Percentiles rank a stretch among this genome's conserved stretches.
Evolutionary conservation across 2,329 filamentous ascomycete genomes (phyloP).

Genomic region (Colletotrichum cereale): DNA sequence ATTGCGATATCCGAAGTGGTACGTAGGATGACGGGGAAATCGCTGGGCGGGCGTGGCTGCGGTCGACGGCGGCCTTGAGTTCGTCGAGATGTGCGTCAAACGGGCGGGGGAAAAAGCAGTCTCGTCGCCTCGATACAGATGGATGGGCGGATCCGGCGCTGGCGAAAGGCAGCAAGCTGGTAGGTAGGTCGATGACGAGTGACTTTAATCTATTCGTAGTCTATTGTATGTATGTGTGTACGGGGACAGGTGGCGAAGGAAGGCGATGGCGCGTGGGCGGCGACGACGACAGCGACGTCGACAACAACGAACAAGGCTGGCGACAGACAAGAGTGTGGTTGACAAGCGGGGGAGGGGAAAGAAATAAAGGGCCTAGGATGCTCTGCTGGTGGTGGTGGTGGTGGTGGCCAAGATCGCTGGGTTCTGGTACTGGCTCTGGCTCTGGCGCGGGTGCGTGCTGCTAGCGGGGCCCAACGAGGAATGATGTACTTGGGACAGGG

Average conservation of each 20-base stretch:
- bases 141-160: neutral
- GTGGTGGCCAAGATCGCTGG: neutral
- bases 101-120: constrained; percentile 5
- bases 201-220: neutral
- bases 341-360: constrained; percentile 35
- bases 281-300: neutral
- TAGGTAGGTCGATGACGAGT: neutral
- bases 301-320: constrained; percentile 20
- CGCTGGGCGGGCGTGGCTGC: constrained; percentile 12
- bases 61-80: constrained; percentile 3
- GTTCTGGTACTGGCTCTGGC: constrained; percentile 6
- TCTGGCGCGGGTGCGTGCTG: neutral
- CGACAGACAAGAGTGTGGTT: constrained; percentile 5
- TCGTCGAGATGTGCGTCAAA: constrained; percentile 19
- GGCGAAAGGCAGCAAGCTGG: neutral
- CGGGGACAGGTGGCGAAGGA: neutral
- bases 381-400: neutral
- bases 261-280: constrained; percentile 3
- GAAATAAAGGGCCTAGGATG: constrained; percentile 33
- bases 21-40: neutral
- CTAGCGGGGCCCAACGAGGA: neutral
- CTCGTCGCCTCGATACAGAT: constrained; percentile 16
- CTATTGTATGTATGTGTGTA: constrained; percentile 1
- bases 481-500: neutral
- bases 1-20: neutral